Evolutionary conservation across 768 basidiomycete genomes (phyloP).

Genomic region (Stropharia rugosoannulata): DNA sequence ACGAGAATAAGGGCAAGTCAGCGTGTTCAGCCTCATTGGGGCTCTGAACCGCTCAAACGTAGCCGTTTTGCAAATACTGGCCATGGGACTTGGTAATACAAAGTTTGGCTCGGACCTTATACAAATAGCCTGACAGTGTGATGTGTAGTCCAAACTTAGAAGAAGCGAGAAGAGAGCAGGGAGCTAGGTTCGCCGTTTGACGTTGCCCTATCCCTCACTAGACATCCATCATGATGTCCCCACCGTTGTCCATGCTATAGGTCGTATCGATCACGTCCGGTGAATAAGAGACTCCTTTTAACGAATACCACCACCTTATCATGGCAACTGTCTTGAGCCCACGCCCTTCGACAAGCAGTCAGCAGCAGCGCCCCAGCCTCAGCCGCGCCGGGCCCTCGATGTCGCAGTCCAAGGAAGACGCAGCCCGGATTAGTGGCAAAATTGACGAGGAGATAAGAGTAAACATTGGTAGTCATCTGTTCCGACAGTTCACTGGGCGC

Average conservation of each 20-base stretch:
- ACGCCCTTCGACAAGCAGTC: not conserved
- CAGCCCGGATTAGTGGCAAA: conserved; percentile 43
- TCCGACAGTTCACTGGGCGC: not conserved
- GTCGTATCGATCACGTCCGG: conserved; percentile 12
- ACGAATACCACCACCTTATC: conserved; percentile 5
- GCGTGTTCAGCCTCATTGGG: not conserved
- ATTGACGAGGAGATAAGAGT: conserved; percentile 63
- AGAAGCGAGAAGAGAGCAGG: conserved; percentile 6
- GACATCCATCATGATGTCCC: conserved; percentile 16
- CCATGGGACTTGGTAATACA: conserved; percentile 7
- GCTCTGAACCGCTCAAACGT: conserved; percentile 1
- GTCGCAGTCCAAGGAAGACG: conserved; percentile 32
- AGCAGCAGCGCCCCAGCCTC: conserved; percentile 6
- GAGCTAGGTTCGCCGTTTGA: conserved; percentile 11
- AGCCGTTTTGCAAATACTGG: conserved; percentile 1
- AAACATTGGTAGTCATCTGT: conserved; percentile 8
- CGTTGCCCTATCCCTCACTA: conserved; percentile 15
- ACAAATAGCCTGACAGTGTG: conserved; percentile 5
- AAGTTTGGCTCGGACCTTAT: conserved; percentile 11
- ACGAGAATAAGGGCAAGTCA: not conserved
- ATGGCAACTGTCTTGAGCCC: conserved; percentile 16
- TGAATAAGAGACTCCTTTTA: conserved; percentile 17
- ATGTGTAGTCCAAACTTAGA: conserved; percentile 12
- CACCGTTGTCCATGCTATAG: conserved; percentile 19
- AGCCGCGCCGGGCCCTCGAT: conserved; percentile 12